Evolutionary conservation across 2,329 filamentous ascomycete species (phyloP).

Genomic region (Colletotrichum karsti): DNA sequence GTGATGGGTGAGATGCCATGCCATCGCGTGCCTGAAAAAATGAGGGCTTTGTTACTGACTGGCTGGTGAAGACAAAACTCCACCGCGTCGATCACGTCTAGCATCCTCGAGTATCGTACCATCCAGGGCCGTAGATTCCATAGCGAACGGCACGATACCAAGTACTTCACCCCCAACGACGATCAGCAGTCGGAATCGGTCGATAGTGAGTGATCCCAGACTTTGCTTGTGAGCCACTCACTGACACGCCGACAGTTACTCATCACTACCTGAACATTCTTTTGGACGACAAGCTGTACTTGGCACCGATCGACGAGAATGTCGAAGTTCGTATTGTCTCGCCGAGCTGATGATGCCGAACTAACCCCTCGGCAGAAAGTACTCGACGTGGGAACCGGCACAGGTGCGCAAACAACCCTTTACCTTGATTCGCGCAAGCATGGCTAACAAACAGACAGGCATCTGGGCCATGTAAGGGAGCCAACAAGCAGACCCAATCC

Average conservation of each 20-base stretch:
- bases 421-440: neutral
- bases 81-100: conserved; percentile 38
- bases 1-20: neutral
- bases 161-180: conserved; percentile 25
- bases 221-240: neutral
- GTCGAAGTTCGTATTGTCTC: neutral
- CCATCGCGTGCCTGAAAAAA: too few relatives aligned
- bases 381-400: conserved; percentile 30
- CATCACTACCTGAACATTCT: conserved; percentile 35
- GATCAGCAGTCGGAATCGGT: conserved; percentile 26
- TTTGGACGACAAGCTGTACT: conserved; percentile 33
- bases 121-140: conserved; percentile 40
- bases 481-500: neutral
- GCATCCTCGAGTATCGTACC: conserved; percentile 38
- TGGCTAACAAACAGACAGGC: neutral
- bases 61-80: neutral
- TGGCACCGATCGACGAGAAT: conserved; percentile 1
- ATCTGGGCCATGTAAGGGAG: conserved; percentile 26
- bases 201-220: conserved; percentile 19
- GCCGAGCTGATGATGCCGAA: neutral
- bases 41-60: neutral
- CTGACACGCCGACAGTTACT: neutral
- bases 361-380: conserved; percentile 21
- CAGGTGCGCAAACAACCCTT: conserved; percentile 18
- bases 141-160: conserved; percentile 35